These are phyloP conservation scores for Gentiana straminea DNA, from an alignment of 257 asterid genomes.

Conservation along the genomic window DNA sequence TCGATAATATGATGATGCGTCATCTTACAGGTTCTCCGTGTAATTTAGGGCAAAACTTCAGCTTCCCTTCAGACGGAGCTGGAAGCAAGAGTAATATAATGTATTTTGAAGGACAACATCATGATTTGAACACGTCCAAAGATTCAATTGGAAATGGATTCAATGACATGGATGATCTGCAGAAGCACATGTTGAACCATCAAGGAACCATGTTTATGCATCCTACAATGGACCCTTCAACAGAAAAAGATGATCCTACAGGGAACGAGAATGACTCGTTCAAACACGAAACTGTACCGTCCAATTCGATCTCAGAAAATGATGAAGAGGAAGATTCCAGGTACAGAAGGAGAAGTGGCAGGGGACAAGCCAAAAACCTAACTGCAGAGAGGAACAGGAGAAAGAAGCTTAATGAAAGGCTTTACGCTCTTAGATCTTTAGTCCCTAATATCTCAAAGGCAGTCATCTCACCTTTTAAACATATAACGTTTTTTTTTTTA, in stretches of 20 bases:
- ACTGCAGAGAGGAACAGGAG: conserved; percentile 79
- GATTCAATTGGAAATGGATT: conserved; percentile 18
- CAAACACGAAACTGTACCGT: conserved; percentile 36
- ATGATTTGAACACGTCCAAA: conserved; percentile 19
- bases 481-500: neutral
- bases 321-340: conserved; percentile 62
- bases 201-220: conserved; percentile 16
- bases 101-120: conserved; percentile 30
- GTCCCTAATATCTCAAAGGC: conserved; percentile 92
- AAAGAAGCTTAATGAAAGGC: conserved; percentile 82
- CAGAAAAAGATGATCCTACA: conserved; percentile 13
- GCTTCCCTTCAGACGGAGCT: conserved; percentile 12
- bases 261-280: conserved; percentile 41
- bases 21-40: conserved; percentile 5
- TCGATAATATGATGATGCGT: conserved; percentile 6
- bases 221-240: conserved; percentile 22
- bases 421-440: conserved; percentile 65
- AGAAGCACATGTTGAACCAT: conserved; percentile 20
- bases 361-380: conserved; percentile 71
- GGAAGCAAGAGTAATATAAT: conserved; percentile 14
- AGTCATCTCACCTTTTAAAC: neutral
- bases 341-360: conserved; percentile 50
- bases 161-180: conserved; percentile 23
- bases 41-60: conserved; percentile 16
- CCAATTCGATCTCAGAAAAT: conserved; percentile 47